Base-by-base conservation (phyloP, 768 basidiomycete genomes). In the Russula emetica region DNA sequence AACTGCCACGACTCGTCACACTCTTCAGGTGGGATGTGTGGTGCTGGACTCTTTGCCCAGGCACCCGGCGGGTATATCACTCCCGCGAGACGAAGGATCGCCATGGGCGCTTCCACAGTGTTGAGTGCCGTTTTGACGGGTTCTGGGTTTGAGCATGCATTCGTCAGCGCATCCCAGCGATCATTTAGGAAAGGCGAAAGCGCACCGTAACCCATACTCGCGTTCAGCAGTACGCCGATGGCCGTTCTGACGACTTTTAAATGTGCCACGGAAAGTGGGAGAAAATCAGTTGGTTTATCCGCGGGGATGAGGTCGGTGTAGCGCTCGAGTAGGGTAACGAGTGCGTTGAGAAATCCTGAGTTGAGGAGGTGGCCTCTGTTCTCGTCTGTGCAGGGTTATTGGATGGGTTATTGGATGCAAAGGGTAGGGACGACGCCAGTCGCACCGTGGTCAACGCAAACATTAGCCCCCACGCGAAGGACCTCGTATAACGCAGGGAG, bases 381-480 rank as follows among this genome's bases (percentile, higher is more conserved):
- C 40, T 81, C 86, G 72, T 94, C 92, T 94, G 62, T 22, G 45
- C 38, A 38, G 55, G 55, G 30, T 62, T 57, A 55, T 14, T 28
- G 45, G 52, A 54, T 38, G 55, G 55, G 30, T 62, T 57, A 55
- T 14, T 28, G 45, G 52, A 54, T 38, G 36, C 59, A 20, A 55
- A 24, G 52, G 8, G 54, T 22, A 56, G 22, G 60, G 44, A 51
- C 30, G 40, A 44, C 36, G 44, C 32, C 18, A 22, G 26, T 72
- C 83, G 64, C 67, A 85, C 90, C 85, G 69, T 93, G 90, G 71
- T 94, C 90, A 76, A 91, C 85, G 73, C 89, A 92, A 20, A 94
- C 74, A 74, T 94, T 94, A 14, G 92, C 92, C 28, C 84, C 85
- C 16, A 92, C 84, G 62, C 92, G 82, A 59, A 94, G 80, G 34